Evolutionary conservation across 345 rosid species (phyloP).

Genomic region (Syzygium grande): DNA sequence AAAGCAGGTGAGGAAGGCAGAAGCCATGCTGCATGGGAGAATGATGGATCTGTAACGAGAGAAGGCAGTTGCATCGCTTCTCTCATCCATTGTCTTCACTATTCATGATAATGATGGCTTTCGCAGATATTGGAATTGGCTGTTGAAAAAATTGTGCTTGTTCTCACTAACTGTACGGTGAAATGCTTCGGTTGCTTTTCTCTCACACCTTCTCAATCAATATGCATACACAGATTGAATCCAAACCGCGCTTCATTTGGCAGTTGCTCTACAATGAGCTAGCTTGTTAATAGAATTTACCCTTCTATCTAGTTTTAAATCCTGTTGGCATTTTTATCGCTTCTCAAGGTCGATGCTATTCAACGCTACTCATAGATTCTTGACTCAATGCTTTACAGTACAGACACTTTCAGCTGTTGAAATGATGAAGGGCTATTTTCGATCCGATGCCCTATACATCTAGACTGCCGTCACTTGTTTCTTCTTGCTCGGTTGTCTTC

Average conservation of each 20-base stretch:
- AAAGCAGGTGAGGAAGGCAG: constrained; percentile 88
- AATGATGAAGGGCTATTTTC: background rate
- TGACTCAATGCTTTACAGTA: background rate
- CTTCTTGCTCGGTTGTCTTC: background rate
- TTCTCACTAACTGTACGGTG: background rate
- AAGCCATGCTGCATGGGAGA: constrained; percentile 87
- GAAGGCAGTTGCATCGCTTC: background rate
- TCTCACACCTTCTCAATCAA: background rate
- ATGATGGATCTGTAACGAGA: constrained; percentile 40
- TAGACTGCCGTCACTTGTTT: background rate
- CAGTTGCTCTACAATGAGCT: background rate
- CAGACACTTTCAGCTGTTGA: background rate
- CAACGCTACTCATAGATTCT: background rate
- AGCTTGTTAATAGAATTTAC: background rate
- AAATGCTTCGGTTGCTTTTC: background rate
- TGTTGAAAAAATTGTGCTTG: background rate
- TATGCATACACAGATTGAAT: background rate
- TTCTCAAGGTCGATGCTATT: background rate
- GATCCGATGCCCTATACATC: background rate
- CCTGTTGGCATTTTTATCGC: background rate
- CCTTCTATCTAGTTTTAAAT: background rate
- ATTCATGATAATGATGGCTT: background rate
- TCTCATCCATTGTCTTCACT: background rate
- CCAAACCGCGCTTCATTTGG: background rate
- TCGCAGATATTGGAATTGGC: background rate